Conservation (phyloP, 2,329 filamentous ascomycete genomes). For the Pestalotiopsis sp. region DNA sequence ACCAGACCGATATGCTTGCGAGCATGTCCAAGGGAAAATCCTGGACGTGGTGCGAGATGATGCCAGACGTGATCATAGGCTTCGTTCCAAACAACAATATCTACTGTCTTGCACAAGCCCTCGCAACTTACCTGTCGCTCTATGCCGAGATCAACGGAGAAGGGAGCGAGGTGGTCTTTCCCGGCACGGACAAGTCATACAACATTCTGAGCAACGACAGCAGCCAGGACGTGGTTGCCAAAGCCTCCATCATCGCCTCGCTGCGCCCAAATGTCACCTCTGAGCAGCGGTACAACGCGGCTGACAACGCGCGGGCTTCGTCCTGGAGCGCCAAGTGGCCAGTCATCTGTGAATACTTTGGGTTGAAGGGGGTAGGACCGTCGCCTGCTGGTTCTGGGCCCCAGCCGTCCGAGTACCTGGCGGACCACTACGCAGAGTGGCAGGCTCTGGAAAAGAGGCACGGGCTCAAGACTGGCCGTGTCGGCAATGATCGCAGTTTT, state of each 20-base stretch:
- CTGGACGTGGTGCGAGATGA: conserved; percentile 42
- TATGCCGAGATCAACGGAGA: conserved; percentile 38
- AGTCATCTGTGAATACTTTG: conserved; percentile 47
- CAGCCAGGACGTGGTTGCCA: conserved; percentile 40
- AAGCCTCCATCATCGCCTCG: conserved; percentile 43
- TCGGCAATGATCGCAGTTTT: conserved; percentile 32
- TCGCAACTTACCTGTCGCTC: conserved; percentile 40
- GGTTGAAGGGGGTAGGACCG: conserved; percentile 38
- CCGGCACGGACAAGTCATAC: conserved; percentile 37
- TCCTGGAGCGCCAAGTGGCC: conserved; percentile 49
- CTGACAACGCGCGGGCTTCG: conserved; percentile 37
- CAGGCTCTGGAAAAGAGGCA: conserved; percentile 34
- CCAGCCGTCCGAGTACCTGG: conserved; percentile 12
- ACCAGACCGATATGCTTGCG: conserved; percentile 43
- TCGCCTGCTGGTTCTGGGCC: not conserved
- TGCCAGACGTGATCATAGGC: conserved; percentile 40
- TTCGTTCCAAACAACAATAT: conserved; percentile 46
- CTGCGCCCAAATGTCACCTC: conserved; percentile 39
- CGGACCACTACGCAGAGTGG: conserved; percentile 35
- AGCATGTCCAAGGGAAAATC: conserved; percentile 27
- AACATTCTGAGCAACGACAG: conserved; percentile 36
- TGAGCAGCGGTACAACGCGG: conserved; percentile 42
- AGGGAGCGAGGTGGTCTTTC: conserved; percentile 37
- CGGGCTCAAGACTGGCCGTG: conserved; percentile 32
- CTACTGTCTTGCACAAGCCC: conserved; percentile 42